Percentiles rank a stretch among this genome's conserved stretches.
These are phyloP conservation scores for Craspedostauros australis DNA, from an alignment of 108 stramenopile species.

Conservation along the genomic window DNA sequence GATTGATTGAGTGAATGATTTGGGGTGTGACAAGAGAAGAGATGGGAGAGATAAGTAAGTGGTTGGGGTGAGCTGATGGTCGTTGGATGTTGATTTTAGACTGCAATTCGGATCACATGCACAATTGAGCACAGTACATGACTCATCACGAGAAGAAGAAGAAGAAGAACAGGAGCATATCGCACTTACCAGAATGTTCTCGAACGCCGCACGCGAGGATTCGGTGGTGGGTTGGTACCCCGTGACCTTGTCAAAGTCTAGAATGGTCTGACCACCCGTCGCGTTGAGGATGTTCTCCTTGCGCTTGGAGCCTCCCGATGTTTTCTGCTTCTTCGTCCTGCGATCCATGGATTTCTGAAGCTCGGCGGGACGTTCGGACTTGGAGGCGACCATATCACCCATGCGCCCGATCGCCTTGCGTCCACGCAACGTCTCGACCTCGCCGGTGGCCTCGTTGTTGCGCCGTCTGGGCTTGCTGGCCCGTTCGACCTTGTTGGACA, in stretches of 20 bases:
- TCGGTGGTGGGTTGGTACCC: constrained; percentile 75
- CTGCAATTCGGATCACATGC: not conserved
- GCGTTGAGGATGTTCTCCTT: constrained; percentile 16
- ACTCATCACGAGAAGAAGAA: no score
- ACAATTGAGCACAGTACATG: not conserved
- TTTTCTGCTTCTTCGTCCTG: constrained; percentile 11
- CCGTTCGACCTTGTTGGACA: constrained; percentile 94
- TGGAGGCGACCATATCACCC: constrained; percentile 60
- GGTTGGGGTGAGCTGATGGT: not conserved
- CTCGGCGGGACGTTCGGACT: constrained; percentile 36
- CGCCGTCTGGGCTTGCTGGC: constrained; percentile 39
- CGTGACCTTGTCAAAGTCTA: constrained; percentile 40
- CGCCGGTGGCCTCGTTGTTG: constrained; percentile 83
- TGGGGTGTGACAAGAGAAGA: constrained; percentile 7
- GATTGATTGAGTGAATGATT: not conserved
- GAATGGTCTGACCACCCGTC: constrained; percentile 42
- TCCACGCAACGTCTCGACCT: constrained; percentile 88
- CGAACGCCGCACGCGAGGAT: constrained; percentile 63
- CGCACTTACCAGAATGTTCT: constrained; percentile 57
- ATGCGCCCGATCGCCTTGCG: constrained; percentile 59
- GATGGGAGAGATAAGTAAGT: constrained; percentile 4
- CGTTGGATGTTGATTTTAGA: not conserved
- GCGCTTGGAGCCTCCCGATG: not conserved
- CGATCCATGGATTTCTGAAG: constrained; percentile 45
- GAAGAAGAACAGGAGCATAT: not conserved